Percentiles rank a stretch among this genome's conserved stretches.
phyloP scores from a whole-genome alignment of 495 filamentous ascomycete species.

The Aspergillus panamensis region DNA sequence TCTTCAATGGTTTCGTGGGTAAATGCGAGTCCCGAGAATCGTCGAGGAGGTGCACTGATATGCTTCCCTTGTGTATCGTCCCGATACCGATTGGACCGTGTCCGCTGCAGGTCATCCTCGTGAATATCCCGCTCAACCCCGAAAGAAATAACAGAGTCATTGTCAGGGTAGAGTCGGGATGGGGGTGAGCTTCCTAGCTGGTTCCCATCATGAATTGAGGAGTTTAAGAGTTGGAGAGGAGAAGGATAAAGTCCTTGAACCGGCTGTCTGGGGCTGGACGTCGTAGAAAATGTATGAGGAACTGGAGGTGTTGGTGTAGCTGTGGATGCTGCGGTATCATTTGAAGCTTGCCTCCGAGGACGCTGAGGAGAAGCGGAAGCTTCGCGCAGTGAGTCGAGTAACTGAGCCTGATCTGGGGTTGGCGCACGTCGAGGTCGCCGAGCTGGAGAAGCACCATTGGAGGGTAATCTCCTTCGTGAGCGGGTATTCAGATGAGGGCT shows the following conservation, averaged over 20 bases:
- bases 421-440: slow-evolving; percentile 33
- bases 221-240: slow-evolving; percentile 25
- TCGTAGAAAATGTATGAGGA: slow-evolving; percentile 34
- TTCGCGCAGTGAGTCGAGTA: slow-evolving; percentile 32
- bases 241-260: slow-evolving; percentile 35
- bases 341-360: slow-evolving; percentile 8
- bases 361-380: slow-evolving; percentile 24
- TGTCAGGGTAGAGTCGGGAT: slow-evolving; percentile 31
- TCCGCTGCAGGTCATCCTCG: slow-evolving; percentile 38
- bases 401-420: slow-evolving; percentile 42
- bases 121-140: slow-evolving; percentile 44
- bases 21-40: slow-evolving; percentile 37
- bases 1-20: slow-evolving; percentile 32
- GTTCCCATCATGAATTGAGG: slow-evolving; percentile 10
- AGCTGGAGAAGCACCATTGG: slow-evolving; percentile 17
- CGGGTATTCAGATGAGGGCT: slow-evolving; percentile 10
- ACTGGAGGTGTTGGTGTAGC: slow-evolving; percentile 41
- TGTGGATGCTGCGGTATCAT: slow-evolving; percentile 25
- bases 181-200: slow-evolving; percentile 23
- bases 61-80: slow-evolving; percentile 30
- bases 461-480: slow-evolving; percentile 8
- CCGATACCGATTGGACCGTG: slow-evolving; percentile 28
- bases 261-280: slow-evolving; percentile 30
- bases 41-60: slow-evolving; percentile 42
- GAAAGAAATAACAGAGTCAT: slow-evolving; percentile 39